Evolutionary conservation across 768 basidiomycete genomes (phyloP).

Genomic region (Auricularia sp.): DNA sequence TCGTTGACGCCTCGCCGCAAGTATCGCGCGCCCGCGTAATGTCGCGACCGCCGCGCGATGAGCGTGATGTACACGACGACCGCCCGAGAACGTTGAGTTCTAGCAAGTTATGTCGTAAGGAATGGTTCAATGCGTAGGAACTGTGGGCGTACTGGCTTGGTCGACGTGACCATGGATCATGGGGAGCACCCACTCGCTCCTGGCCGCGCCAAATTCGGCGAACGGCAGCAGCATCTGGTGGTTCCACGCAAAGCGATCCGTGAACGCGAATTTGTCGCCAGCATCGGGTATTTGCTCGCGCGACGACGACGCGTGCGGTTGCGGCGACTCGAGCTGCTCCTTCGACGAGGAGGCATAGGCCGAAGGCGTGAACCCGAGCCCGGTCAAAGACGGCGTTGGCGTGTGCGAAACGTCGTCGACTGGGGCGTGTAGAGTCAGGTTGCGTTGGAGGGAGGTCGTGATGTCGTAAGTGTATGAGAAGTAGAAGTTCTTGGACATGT

Average conservation of each 20-base stretch:
- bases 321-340: no score
- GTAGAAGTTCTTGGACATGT: slow-evolving; percentile 98
- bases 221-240: slow-evolving; percentile 59
- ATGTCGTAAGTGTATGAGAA: slow-evolving; percentile 98
- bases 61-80: slow-evolving; percentile 84
- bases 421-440: slow-evolving; percentile 55
- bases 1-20: slow-evolving; percentile 91
- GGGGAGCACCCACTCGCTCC: slow-evolving; percentile 78
- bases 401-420: slow-evolving; percentile 13
- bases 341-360: no score
- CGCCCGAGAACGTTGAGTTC: slow-evolving; percentile 86
- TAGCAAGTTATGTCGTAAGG: slow-evolving; percentile 22
- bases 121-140: not conserved
- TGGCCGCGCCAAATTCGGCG: slow-evolving; percentile 48
- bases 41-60: slow-evolving; percentile 89
- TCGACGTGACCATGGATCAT: slow-evolving; percentile 94
- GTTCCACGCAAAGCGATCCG: slow-evolving; percentile 92
- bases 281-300: slow-evolving; percentile 1
- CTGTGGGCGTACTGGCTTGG: slow-evolving; percentile 72
- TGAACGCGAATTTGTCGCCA: slow-evolving; percentile 42
- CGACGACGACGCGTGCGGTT: not conserved
- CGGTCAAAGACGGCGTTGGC: no score
- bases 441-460: slow-evolving; percentile 90
- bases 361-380: no score
- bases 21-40: slow-evolving; percentile 93